Conservation (phyloP, 345 rosid species). For the Populus nigra region DNA sequence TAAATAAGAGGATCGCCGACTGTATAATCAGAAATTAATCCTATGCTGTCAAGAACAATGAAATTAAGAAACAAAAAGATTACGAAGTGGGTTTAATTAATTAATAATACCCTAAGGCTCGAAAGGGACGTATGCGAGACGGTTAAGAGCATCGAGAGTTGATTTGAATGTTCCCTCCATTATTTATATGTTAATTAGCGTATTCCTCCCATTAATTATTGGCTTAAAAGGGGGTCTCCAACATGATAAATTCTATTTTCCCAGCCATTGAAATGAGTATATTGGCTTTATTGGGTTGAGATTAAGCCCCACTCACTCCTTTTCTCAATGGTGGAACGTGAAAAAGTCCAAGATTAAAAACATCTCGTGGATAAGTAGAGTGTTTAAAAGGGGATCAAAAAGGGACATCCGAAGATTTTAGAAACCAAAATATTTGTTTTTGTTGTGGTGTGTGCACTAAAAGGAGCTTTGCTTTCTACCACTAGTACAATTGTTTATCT, state of each 20-base stretch:
- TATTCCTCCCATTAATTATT: background rate
- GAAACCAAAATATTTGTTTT: background rate
- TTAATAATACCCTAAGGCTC: no score
- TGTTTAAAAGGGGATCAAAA: background rate
- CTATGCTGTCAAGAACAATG: no score
- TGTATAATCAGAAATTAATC: no score
- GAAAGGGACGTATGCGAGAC: no score
- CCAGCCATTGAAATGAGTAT: constrained; percentile 9
- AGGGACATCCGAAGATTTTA: background rate
- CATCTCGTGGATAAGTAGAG: background rate
- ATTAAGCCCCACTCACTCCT: background rate
- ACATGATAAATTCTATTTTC: background rate
- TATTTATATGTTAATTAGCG: no score
- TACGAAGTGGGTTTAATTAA: no score
- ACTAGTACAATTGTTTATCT: background rate
- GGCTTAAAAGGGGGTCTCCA: background rate
- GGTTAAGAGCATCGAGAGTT: no score
- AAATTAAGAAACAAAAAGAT: no score
- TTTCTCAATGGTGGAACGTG: background rate
- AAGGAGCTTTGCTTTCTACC: constrained; percentile 10
- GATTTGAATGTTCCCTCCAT: no score
- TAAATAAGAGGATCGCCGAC: no score
- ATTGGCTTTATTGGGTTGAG: background rate
- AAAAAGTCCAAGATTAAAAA: background rate
- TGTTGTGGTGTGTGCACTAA: background rate